Conservation (phyloP, 2,329 filamentous ascomycete genomes). For the Clarireedia paspali region DNA sequence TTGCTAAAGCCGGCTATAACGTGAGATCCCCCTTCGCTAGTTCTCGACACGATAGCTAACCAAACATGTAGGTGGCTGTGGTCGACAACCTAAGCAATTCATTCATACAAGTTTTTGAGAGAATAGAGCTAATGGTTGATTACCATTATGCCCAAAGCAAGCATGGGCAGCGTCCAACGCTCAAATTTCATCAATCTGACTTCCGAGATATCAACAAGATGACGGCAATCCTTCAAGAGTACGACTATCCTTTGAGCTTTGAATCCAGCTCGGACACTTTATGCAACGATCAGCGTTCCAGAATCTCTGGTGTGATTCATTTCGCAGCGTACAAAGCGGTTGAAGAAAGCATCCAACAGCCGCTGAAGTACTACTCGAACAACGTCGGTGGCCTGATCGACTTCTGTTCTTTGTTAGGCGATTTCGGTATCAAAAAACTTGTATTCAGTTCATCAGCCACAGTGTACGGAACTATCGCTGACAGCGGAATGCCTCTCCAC, state of each 20-base stretch:
- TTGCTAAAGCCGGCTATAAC: conserved; percentile 41
- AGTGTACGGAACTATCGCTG: conserved; percentile 52
- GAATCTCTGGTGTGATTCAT: conserved; percentile 58
- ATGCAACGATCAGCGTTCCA: conserved; percentile 18
- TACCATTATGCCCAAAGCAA: conserved; percentile 15
- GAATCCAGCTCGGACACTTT: conserved; percentile 4
- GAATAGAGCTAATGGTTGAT: conserved; percentile 16
- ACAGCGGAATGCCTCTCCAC: conserved; percentile 41
- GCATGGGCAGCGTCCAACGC: conserved; percentile 15
- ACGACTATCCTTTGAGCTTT: conserved; percentile 12
- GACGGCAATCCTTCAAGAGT: conserved; percentile 20
- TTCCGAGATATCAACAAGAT: conserved; percentile 22
- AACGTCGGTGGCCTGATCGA: conserved; percentile 58
- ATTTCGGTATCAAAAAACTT: conserved; percentile 55
- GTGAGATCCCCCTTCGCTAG: conserved; percentile 8
- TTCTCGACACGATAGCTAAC: not conserved
- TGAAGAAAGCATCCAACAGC: conserved; percentile 49
- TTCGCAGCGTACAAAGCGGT: conserved; percentile 55
- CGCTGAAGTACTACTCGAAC: conserved; percentile 59
- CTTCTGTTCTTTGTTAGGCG: conserved; percentile 47
- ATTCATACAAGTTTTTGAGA: conserved; percentile 19
- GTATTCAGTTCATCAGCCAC: conserved; percentile 63
- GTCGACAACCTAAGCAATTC: conserved; percentile 33
- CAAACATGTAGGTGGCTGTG: conserved; percentile 30
- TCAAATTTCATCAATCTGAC: conserved; percentile 25